Percentiles rank a stretch among this genome's conserved stretches.
Conservation (phyloP, 805 yeast genomes). For the Kregervanrija pseudodelftensis region DNA sequence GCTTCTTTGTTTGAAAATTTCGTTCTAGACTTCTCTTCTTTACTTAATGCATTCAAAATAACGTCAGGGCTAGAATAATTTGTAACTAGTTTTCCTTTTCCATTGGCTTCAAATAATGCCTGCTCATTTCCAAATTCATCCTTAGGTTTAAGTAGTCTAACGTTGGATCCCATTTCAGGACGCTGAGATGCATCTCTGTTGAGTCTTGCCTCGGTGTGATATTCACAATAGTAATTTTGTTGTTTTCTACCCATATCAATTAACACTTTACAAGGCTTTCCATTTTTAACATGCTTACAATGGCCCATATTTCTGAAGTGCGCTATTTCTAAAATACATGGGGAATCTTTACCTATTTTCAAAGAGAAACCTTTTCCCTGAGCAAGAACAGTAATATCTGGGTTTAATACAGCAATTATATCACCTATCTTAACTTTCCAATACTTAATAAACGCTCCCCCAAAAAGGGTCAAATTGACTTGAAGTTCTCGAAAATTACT, state of each 20-base stretch:
- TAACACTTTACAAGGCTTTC: slow-evolving; percentile 50
- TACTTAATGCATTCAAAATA: slow-evolving; percentile 4
- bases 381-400: slow-evolving; percentile 40
- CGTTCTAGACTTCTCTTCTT: slow-evolving; percentile 7
- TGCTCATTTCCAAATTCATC: slow-evolving; percentile 36
- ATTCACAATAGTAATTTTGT: slow-evolving; percentile 46
- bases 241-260: slow-evolving; percentile 43
- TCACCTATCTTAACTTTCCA: slow-evolving; percentile 75
- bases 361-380: slow-evolving; percentile 40
- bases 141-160: slow-evolving; percentile 48
- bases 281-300: slow-evolving; percentile 49
- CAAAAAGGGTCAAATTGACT: slow-evolving; percentile 57
- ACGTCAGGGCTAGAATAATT: slow-evolving; percentile 6
- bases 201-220: slow-evolving; percentile 56
- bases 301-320: slow-evolving; percentile 56
- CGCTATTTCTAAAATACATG: slow-evolving; percentile 68
- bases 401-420: slow-evolving; percentile 68
- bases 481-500: slow-evolving; percentile 57
- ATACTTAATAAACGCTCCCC: slow-evolving; percentile 57
- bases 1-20: slow-evolving; percentile 36
- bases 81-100: slow-evolving; percentile 6
- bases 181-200: slow-evolving; percentile 51
- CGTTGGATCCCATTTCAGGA: slow-evolving; percentile 66
- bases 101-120: slow-evolving; percentile 19
- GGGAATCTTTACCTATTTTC: slow-evolving; percentile 41